Evolutionary conservation across 2,329 filamentous ascomycete genomes (phyloP).

Genomic region (Cytospora piceicola): DNA sequence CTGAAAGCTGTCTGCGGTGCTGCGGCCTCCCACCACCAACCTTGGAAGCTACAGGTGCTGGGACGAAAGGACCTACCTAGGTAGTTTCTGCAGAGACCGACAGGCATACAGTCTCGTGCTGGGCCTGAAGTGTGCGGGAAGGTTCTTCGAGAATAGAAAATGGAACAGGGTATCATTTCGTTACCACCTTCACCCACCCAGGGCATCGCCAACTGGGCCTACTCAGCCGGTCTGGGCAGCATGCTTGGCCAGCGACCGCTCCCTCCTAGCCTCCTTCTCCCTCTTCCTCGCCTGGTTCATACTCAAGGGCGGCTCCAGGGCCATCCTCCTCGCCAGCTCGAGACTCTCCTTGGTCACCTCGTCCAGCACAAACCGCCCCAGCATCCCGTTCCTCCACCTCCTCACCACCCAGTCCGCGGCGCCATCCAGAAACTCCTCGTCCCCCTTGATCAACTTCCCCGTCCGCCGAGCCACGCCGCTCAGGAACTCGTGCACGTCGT

Average conservation of each 20-base stretch:
- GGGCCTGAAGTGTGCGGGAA: not conserved
- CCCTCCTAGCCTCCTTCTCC: constrained; percentile 61
- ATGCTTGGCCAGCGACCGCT: constrained; percentile 40
- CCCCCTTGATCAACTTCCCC: constrained; percentile 76
- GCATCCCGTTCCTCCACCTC: constrained; percentile 75
- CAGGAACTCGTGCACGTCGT: constrained; percentile 78
- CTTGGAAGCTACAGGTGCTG: not conserved
- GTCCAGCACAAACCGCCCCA: constrained; percentile 82
- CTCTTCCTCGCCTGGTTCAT: constrained; percentile 70
- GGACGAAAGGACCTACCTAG: not conserved
- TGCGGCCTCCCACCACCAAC: too few species aligned
- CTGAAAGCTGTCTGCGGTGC: not conserved
- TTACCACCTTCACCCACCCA: not conserved
- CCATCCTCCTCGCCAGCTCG: constrained; percentile 49
- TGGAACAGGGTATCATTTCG: constrained; percentile 28
- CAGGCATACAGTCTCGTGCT: not conserved
- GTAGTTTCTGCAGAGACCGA: too few species aligned
- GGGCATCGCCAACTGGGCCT: not conserved
- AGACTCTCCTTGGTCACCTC: constrained; percentile 67
- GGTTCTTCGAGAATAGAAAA: not conserved
- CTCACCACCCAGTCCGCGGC: constrained; percentile 81
- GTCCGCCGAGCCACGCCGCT: constrained; percentile 71
- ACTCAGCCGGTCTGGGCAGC: constrained; percentile 11
- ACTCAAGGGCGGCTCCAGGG: constrained; percentile 58
- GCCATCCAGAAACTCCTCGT: constrained; percentile 69